Base-by-base conservation (phyloP, 1,139 yeast species). In the Debaryomyces psychrophilus region DNA sequence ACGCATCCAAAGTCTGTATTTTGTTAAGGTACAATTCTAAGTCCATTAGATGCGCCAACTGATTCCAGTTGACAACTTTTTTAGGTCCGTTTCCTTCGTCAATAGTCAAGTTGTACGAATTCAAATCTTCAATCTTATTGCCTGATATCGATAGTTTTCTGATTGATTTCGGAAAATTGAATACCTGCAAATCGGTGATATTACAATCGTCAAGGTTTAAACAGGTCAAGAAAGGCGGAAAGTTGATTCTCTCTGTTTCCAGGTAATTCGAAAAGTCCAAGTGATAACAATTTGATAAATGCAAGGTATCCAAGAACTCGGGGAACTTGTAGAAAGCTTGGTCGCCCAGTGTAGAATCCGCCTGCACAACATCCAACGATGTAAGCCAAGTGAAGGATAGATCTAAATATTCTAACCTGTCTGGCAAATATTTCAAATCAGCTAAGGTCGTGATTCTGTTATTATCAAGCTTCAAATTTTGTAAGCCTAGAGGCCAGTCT, bases 401-500 rank as follows among this genome's bases (percentile, higher is more conserved):
- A 46, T 67, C 64, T 35, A 65, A 55, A 22, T 50, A 53, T 38
- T 55, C 51, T 31, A 68, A 47, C 6, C 55, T 50, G 6, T 48
- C 52, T 0, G 73, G 73, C 26, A 70, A 48, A 23, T 49, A 50
- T 22, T 43, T 44, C 29, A 65, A 48, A 27, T 50, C 37, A 5
- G 50, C 48, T 4, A 67, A 46, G 5, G 57, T 50, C 1, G 62
- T 53, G 42, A 66, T 53, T 2, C 56, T 53, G 50, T 68, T 69
- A n/a, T 54, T 52, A 31, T 62, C 62, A 5, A 69, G 51, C 9
- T 60, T 59, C 34, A 69, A 54, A 43, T 57, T 56, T 20, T 55
- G 50, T 26, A 68, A 53, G 8, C 38, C 44, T 3, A 45, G 38
- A 0, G 73, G 73, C 71, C 71, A 68, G n/a, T 49, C 45, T 51